Evolutionary conservation across 192 early-diverging fungal species (phyloP).

Genomic region (Coemansia sp.): DNA sequence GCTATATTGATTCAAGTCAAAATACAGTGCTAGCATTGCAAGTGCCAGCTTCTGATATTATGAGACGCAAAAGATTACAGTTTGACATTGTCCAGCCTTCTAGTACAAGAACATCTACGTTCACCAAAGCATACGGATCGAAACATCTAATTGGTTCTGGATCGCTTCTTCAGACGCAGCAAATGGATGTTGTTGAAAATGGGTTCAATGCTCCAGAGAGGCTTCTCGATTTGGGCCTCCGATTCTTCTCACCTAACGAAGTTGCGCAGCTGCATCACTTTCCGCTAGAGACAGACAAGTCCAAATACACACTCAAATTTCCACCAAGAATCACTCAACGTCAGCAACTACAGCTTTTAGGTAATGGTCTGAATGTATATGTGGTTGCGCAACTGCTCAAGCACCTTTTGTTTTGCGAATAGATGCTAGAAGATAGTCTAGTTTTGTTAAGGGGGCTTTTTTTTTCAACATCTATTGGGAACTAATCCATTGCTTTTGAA

Average conservation of each 20-base stretch:
- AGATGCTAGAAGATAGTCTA: not conserved
- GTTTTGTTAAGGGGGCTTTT: too few species aligned
- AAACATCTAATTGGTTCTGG: constrained; percentile 76
- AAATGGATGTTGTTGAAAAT: constrained; percentile 65
- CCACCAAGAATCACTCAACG: constrained; percentile 20
- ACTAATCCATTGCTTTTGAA: not conserved
- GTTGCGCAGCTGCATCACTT: constrained; percentile 82
- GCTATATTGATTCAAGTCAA: constrained; percentile 21
- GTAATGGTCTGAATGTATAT: constrained; percentile 46
- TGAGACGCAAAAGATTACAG: constrained; percentile 30
- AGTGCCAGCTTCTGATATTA: constrained; percentile 28
- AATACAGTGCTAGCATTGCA: constrained; percentile 6
- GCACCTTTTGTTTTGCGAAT: constrained; percentile 23
- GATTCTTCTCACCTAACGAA: constrained; percentile 82
- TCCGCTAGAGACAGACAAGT: constrained; percentile 38
- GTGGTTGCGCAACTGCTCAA: constrained; percentile 41
- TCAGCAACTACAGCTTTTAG: constrained; percentile 44
- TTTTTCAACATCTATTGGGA: not conserved
- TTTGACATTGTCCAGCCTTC: constrained; percentile 40
- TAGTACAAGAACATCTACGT: constrained; percentile 39
- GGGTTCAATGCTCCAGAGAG: constrained; percentile 64
- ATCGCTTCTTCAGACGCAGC: constrained; percentile 72
- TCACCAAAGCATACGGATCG: constrained; percentile 82
- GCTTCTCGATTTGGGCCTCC: constrained; percentile 66
- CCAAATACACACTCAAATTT: constrained; percentile 19